Conservation (phyloP, 345 rosid genomes). For the Linum tenue region DNA sequence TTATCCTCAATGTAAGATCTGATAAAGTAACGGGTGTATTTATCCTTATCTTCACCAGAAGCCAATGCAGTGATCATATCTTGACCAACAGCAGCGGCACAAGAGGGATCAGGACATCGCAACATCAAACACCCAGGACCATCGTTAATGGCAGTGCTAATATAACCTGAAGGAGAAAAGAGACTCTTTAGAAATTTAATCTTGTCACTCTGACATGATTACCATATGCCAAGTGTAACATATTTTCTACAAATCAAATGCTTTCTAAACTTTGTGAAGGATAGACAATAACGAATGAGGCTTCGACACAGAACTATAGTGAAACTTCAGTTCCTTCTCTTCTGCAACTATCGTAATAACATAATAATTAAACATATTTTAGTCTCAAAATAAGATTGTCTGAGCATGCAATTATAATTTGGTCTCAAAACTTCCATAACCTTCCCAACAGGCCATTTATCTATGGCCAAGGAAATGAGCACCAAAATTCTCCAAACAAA, state of each 20-base stretch:
- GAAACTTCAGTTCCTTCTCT: background rate
- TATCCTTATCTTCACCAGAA: slow-evolving; percentile 24
- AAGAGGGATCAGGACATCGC: slow-evolving; percentile 35
- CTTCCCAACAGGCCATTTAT: no score
- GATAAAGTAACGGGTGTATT: slow-evolving; percentile 21
- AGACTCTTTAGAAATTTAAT: background rate
- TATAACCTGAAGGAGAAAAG: slow-evolving; percentile 18
- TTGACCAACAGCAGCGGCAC: slow-evolving; percentile 28
- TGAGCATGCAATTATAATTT: no score
- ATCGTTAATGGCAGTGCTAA: slow-evolving; percentile 29
- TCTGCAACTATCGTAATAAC: background rate
- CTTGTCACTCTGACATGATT: background rate
- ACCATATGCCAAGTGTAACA: background rate
- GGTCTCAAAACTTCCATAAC: no score
- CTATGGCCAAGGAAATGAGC: no score
- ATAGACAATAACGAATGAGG: background rate
- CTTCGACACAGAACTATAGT: background rate
- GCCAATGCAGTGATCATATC: slow-evolving; percentile 24
- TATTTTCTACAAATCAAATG: background rate
- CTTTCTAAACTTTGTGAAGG: background rate
- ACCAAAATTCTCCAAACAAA: no score
- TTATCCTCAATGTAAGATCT: slow-evolving; percentile 33
- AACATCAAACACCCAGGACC: slow-evolving; percentile 36
- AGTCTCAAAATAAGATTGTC: no score
- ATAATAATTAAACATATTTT: no score